A percentile compares a stretch with the other conserved stretches of the same genome.
Conservation (phyloP, 352 stramenopile species). For the Phytophthora hybrid region DNA sequence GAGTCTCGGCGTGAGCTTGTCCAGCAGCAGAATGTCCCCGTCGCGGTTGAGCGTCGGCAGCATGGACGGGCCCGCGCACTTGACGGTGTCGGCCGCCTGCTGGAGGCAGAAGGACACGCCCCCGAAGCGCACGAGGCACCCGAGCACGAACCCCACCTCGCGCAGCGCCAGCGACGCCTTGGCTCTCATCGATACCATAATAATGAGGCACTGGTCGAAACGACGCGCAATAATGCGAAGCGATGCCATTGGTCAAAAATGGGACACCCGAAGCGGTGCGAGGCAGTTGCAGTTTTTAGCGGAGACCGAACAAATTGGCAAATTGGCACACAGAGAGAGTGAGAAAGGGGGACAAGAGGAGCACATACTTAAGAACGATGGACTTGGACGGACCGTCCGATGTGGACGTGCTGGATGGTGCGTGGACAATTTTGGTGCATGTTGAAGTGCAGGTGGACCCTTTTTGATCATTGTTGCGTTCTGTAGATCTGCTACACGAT, state of each 20-base stretch:
- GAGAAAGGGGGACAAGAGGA: not conserved
- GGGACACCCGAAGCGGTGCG: not conserved
- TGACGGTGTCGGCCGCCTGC: conserved; percentile 82
- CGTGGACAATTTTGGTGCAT: not conserved
- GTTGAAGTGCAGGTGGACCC: conserved; percentile 12
- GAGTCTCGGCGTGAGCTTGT: conserved; percentile 85
- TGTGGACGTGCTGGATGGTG: conserved; percentile 49
- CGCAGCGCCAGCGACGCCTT: conserved; percentile 27
- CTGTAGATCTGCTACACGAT: conserved; percentile 42
- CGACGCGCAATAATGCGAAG: not conserved
- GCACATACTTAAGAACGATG: conserved; percentile 12
- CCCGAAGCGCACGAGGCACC: conserved; percentile 81
- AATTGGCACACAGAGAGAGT: not conserved
- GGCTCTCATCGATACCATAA: not conserved
- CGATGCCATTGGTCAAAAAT: not conserved
- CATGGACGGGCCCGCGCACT: conserved; percentile 92
- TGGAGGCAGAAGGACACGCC: conserved; percentile 76
- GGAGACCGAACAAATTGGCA: too few species aligned
- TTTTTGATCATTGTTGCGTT: not conserved
- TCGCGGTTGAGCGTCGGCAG: conserved; percentile 90
- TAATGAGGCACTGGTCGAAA: not conserved
- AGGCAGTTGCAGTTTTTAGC: not conserved
- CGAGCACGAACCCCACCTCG: conserved; percentile 60
- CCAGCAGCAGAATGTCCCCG: conserved; percentile 91
- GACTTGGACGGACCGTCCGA: conserved; percentile 23